Conservation (phyloP, 805 yeast genomes). For the Teunomyces gatunensis region DNA sequence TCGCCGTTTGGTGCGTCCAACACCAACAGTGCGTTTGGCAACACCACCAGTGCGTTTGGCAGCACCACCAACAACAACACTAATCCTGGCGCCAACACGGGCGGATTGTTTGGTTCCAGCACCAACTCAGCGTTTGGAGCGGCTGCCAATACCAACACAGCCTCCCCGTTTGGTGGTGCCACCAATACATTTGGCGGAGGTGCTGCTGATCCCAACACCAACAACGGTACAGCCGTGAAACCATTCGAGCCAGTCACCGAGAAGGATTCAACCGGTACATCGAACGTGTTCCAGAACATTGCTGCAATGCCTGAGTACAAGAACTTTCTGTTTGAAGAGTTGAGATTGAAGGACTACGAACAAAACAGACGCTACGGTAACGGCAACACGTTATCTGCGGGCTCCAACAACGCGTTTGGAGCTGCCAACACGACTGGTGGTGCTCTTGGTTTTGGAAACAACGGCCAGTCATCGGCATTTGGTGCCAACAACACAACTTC, state of each 20-base stretch:
- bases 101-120: conserved; percentile 28
- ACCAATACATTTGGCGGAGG: conserved; percentile 24
- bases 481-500: conserved; percentile 21
- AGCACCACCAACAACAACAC: conserved; percentile 10
- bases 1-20: conserved; percentile 7
- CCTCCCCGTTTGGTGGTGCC: conserved; percentile 32
- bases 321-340: conserved; percentile 79
- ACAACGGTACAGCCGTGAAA: conserved; percentile 67
- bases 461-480: conserved; percentile 13
- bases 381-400: conserved; percentile 9
- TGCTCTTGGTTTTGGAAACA: conserved; percentile 23
- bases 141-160: conserved; percentile 11
- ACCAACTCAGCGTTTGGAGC: conserved; percentile 16
- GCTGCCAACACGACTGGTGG: conserved; percentile 10
- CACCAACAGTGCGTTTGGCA: conserved; percentile 3
- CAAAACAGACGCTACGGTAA: conserved; percentile 65
- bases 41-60: conserved; percentile 38
- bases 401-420: conserved; percentile 29
- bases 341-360: conserved; percentile 84
- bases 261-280: conserved; percentile 61
- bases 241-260: conserved; percentile 73
- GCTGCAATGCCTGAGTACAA: conserved; percentile 89
- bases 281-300: conserved; percentile 67
- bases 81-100: conserved; percentile 7
- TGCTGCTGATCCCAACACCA: conserved; percentile 27